These are phyloP conservation scores for Skeletonema grethae DNA, from an alignment of 108 stramenopile genomes.

Conservation along the genomic window DNA sequence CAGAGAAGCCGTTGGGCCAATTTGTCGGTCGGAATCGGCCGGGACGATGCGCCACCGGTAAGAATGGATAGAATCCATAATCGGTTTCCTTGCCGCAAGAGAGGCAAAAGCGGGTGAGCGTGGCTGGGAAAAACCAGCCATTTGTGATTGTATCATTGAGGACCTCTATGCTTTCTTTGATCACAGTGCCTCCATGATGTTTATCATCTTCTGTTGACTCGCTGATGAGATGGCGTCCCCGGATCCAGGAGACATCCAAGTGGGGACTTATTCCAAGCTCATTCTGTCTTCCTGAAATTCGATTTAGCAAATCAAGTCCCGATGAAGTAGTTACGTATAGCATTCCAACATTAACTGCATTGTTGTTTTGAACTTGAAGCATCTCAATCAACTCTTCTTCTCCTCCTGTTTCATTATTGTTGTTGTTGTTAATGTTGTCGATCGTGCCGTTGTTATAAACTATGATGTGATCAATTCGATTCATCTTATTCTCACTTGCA, in stretches of 20 bases:
- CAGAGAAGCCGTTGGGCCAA: background rate
- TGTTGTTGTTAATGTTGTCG: background rate
- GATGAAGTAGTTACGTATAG: constrained; percentile 21
- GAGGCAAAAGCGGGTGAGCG: constrained; percentile 35
- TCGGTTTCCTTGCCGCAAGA: constrained; percentile 17
- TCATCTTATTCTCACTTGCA: constrained; percentile 9
- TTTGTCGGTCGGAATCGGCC: background rate
- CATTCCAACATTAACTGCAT: constrained; percentile 22
- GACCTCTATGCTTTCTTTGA: background rate
- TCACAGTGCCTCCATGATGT: constrained; percentile 7
- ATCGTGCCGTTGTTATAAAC: constrained; percentile 41
- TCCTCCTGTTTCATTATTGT: background rate
- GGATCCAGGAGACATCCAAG: constrained; percentile 18
- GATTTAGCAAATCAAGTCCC: constrained; percentile 22
- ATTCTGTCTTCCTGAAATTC: constrained; percentile 19
- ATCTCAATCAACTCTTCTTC: constrained; percentile 36
- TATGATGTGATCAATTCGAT: constrained; percentile 35
- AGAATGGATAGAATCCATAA: constrained; percentile 20
- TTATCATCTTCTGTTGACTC: constrained; percentile 19
- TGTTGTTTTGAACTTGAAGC: background rate
- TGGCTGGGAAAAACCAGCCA: constrained; percentile 41
- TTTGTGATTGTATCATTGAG: constrained; percentile 20
- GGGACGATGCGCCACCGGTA: background rate
- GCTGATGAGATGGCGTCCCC: constrained; percentile 2
- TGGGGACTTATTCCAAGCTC: constrained; percentile 8